Evolutionary conservation across 1,284 basidiomycete genomes (phyloP), one percentile per base, ranked within the genome.

Genomic region (Papiliotrema terrestris): DNA sequence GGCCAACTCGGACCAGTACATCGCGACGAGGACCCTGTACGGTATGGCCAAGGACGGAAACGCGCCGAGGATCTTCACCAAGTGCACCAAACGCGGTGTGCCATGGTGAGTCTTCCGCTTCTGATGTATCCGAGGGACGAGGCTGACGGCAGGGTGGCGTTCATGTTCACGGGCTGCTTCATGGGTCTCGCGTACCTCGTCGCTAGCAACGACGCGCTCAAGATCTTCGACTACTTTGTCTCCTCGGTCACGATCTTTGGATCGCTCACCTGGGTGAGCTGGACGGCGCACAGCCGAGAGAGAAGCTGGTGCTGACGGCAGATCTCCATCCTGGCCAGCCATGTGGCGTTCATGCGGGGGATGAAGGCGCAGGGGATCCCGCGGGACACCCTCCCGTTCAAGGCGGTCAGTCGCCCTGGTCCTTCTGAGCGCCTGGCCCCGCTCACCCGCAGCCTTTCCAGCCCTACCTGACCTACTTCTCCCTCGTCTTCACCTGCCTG

Each of bases 331-430:
- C 73, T 82, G 43, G 83, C 81, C 46, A 82, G 83, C 11, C 86
- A 89, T 75, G 83, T 88, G 55, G 79, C 79, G 15, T 88, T 89
- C 74, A 86, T 87, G 86, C 80, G 81, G 43, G 86, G 84, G 0
- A 61, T 67, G 62, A 58, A 57, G 44, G 58, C 46, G 2, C 65
- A 69, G 44, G 63, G 62, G 20, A 61, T 66, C 54, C 32, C 45
- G 49, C 51, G 59, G 35, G 52, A 55, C 43, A 55, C 54, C n/a
- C 52, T 69, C 39, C 67, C 67, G 11, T 90, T 86, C 75, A 84
- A 83, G 66, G 85, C 86, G 54, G 52, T 62, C 42, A 51, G 56
- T 56, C 14, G 25, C 17, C 14, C 17, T 45, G 8, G 11, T 47
- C 26, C 35, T 47, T 46, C 22, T 26, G 43, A 51, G 52, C 65